Conservation (phyloP, 352 stramenopile genomes). For the Phytophthora europaea region DNA sequence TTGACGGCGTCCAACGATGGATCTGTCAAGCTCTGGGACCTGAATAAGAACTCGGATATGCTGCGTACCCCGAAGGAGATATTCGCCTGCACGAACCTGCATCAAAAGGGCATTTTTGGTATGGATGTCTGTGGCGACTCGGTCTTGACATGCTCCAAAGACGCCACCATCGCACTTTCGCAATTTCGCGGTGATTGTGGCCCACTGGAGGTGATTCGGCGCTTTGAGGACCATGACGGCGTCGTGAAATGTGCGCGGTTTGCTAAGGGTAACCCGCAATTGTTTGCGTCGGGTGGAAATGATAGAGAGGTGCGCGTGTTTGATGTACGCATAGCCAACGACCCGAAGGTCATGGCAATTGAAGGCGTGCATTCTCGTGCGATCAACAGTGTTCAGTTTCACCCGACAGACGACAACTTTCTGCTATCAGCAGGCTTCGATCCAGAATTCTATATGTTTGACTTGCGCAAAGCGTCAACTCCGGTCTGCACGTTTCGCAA, state of each 20-base stretch:
- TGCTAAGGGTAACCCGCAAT: constrained; percentile 21
- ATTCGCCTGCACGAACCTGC: constrained; percentile 39
- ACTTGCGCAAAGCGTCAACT: constrained; percentile 44
- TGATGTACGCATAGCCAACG: constrained; percentile 30
- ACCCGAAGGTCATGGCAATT: constrained; percentile 20
- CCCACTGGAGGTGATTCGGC: constrained; percentile 27
- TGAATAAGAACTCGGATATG: constrained; percentile 47
- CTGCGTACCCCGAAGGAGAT: constrained; percentile 39
- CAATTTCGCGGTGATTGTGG: constrained; percentile 30
- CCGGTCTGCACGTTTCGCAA: constrained; percentile 52
- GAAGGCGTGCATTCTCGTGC: constrained; percentile 39
- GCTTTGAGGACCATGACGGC: constrained; percentile 49
- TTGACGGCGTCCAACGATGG: constrained; percentile 62
- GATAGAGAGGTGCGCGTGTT: constrained; percentile 56
- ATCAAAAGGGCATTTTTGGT: constrained; percentile 59
- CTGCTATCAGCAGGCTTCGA: constrained; percentile 62
- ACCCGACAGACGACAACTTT: constrained; percentile 55
- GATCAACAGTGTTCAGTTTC: constrained; percentile 70
- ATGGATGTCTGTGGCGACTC: constrained; percentile 48
- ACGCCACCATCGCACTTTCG: constrained; percentile 50
- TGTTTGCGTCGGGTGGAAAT: constrained; percentile 60
- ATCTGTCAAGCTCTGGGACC: constrained; percentile 64
- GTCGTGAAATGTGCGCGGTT: constrained; percentile 66
- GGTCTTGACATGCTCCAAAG: constrained; percentile 66
- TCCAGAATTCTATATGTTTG: constrained; percentile 57